Percentiles rank a stretch among this genome's conserved stretches.
phyloP scores from a whole-genome alignment of 345 rosid genomes.

The Brassica nigra region DNA sequence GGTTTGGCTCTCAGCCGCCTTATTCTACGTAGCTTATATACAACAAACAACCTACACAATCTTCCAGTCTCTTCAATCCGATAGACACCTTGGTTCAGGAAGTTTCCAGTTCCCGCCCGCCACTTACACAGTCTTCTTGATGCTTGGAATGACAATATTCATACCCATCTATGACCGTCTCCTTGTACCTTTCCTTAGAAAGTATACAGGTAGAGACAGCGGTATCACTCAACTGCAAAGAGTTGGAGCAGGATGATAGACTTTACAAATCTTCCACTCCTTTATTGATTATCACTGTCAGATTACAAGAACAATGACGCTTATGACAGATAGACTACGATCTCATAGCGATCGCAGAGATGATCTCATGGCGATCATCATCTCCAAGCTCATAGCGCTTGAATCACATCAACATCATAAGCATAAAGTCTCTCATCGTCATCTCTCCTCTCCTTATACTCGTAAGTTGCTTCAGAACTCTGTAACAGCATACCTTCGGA shows the following conservation, averaged over 20 bases:
- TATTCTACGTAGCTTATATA: conserved; percentile 44
- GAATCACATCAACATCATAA: too few relatives aligned
- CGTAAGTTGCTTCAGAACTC: too few relatives aligned
- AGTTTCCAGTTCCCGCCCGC: conserved; percentile 57
- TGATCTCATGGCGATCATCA: too few relatives aligned
- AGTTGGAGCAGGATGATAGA: conserved; percentile 27
- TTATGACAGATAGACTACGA: too few relatives aligned
- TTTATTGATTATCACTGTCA: too few relatives aligned
- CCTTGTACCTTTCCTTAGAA: conserved; percentile 48
- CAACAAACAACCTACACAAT: conserved; percentile 62
- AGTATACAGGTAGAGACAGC: conserved; percentile 46
- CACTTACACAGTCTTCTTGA: conserved; percentile 50
- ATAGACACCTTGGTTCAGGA: conserved; percentile 45
- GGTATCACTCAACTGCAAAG: conserved; percentile 53
- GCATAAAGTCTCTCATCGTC: too few relatives aligned
- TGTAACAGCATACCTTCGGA: too few relatives aligned
- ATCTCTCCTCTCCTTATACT: too few relatives aligned
- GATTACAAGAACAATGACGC: too few relatives aligned
- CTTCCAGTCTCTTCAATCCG: conserved; percentile 61
- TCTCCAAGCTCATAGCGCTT: too few relatives aligned
- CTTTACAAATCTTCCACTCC: too few relatives aligned
- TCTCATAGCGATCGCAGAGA: too few relatives aligned
- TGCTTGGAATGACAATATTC: conserved; percentile 55
- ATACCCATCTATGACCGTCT: conserved; percentile 58
- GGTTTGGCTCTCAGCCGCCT: conserved; percentile 57